Base-by-base conservation (phyloP, 192 early-diverging fungal genomes). In the Podila epigama region DNA sequence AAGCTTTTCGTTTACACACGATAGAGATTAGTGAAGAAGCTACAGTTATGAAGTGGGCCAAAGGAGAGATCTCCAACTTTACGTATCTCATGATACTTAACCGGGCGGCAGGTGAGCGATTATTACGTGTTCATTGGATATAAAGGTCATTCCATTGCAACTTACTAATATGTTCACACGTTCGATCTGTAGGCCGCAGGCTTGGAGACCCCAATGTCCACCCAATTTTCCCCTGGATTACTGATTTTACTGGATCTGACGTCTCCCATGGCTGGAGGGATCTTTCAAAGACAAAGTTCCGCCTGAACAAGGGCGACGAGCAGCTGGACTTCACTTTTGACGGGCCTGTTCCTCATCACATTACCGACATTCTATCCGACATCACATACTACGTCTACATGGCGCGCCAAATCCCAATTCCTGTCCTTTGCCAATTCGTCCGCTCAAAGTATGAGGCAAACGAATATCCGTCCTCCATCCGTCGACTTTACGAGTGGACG, bases 41-140 rank as follows among this genome's bases (percentile, higher is more conserved):
- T 3, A 55, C 85, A 0, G 86, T 85, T 4, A 80, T 84, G 58
- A 81, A 83, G 33, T 98, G 97, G 97, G 86, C 90, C 35, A 84
- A 82, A 18, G 87, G 93, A 20, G 89, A 95, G 60, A 89, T 98
- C 36, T 93, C 92, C 44, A 98, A 98, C 69, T 98, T 92, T 73
- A 92, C 95, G 56, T 98, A 98, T 71, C 61, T 98, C 55, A 96
- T 97, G 93, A 85, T 85, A 2, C 81, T 98, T 8, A 98, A 98
- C 66, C 89, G 92, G 15, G 68, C 95, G 2, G 93, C 94, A 37
- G 96, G 94, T 83, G 39, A 63, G 51, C 39, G n/a, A n/a, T n/a
- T n/a, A n/a, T n/a, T n/a, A n/a, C n/a, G n/a, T n/a, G n/a, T n/a
- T n/a, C n/a, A n/a, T n/a, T n/a, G n/a, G n/a, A n/a, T n/a, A n/a